Evolutionary conservation across 306 rosid species (phyloP).

Genomic region (Vigna hirtella): DNA sequence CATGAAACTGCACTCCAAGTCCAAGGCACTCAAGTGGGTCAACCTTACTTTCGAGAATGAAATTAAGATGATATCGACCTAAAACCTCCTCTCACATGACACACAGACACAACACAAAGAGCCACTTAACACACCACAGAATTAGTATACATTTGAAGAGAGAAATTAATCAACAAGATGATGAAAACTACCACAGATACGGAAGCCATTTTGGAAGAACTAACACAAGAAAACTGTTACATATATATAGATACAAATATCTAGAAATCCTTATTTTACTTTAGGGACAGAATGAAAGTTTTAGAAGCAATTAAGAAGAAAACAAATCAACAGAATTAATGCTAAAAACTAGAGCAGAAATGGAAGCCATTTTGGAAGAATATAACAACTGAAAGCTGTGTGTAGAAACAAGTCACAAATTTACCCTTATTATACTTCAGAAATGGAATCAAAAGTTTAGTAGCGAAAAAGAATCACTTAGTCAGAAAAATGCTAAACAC

Average conservation of each 20-base stretch:
- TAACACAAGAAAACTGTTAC: not conserved
- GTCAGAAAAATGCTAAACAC: no score
- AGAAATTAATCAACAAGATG: not conserved
- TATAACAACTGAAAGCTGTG: not conserved
- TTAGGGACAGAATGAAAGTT: not conserved
- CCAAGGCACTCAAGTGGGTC: slow-evolving; percentile 44
- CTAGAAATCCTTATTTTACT: not conserved
- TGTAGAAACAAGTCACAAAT: not conserved
- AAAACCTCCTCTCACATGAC: not conserved
- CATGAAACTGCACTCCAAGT: slow-evolving; percentile 9
- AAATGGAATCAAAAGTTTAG: no score
- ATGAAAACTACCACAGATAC: not conserved
- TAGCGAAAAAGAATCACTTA: no score
- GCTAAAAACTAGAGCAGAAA: not conserved
- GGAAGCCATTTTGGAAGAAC: not conserved
- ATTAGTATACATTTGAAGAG: not conserved
- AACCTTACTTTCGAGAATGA: slow-evolving; percentile 35
- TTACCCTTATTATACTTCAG: not conserved
- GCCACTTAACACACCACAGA: not conserved
- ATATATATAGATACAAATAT: not conserved
- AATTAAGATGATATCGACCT: slow-evolving; percentile 22
- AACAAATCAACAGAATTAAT: no score
- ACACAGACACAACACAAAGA: not conserved
- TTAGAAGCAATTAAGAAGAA: not conserved
- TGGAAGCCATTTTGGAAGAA: not conserved